Evolutionary conservation across 257 asterid genomes (phyloP).

Genomic region (Solanum acaule): DNA sequence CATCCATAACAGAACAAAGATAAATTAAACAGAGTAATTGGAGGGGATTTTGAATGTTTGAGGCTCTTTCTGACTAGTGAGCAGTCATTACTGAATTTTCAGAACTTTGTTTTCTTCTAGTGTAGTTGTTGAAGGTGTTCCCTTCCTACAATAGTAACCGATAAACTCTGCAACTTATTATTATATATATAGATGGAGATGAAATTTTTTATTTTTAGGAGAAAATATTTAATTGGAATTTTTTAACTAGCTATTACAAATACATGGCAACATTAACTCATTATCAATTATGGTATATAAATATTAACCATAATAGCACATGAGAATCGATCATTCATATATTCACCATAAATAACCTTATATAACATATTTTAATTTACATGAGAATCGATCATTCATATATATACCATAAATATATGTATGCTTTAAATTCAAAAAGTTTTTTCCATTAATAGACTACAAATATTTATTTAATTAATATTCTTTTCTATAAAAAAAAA

Average conservation of each 20-base stretch:
- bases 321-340: background rate
- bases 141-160: background rate
- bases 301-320: background rate
- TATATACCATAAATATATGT: too few species aligned
- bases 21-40: background rate
- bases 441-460: too few species aligned
- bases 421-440: background rate
- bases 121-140: background rate
- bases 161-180: background rate
- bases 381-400: background rate
- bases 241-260: background rate
- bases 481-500: background rate
- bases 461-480: too few species aligned
- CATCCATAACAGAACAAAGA: constrained; percentile 13
- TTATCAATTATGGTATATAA: background rate
- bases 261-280: too few species aligned
- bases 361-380: too few species aligned
- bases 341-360: background rate
- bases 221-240: background rate
- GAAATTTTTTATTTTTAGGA: too few species aligned
- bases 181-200: background rate
- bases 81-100: background rate
- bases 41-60: background rate
- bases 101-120: background rate
- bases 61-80: background rate